These are phyloP conservation scores for Pisolithus tinctorius DNA, from an alignment of 768 basidiomycete species.

Conservation along the genomic window DNA sequence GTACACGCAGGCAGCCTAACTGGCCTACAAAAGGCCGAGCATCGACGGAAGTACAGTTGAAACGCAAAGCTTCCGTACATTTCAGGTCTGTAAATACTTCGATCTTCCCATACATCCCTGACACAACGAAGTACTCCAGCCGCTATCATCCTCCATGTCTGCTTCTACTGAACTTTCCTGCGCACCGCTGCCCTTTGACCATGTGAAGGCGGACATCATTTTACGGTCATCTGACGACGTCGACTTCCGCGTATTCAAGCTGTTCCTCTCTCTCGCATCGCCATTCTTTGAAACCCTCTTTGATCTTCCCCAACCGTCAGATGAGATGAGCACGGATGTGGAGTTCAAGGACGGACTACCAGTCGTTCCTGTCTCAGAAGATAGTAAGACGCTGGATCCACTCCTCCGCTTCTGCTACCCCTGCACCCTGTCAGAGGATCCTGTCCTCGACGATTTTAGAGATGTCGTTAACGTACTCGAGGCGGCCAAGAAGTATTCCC, in stretches of 20 bases:
- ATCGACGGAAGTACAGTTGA: too few relatives aligned
- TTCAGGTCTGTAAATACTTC: too few relatives aligned
- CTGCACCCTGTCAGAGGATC: conserved; percentile 12
- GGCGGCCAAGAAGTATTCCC: conserved; percentile 12
- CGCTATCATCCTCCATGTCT: too few relatives aligned
- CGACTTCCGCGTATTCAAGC: conserved; percentile 27
- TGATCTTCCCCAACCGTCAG: conserved; percentile 17
- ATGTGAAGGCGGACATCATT: conserved; percentile 17
- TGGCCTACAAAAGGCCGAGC: too few relatives aligned
- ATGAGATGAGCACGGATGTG: conserved; percentile 1
- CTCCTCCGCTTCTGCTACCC: background rate
- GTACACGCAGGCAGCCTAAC: too few relatives aligned
- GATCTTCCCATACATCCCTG: too few relatives aligned
- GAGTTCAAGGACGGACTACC: conserved; percentile 14
- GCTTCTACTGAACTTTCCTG: too few relatives aligned
- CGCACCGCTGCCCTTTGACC: conserved; percentile 11
- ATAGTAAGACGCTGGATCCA: too few relatives aligned
- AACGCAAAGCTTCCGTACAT: too few relatives aligned
- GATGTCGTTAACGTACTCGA: conserved; percentile 8
- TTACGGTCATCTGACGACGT: conserved; percentile 22
- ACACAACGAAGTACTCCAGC: too few relatives aligned
- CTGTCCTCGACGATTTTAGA: conserved; percentile 8
- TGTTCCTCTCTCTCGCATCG: conserved; percentile 28
- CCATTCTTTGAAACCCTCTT: conserved; percentile 29
- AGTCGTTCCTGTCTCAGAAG: conserved; percentile 7